phyloP scores from a whole-genome alignment of 169 alveolate species.

The Cryptosporidium meleagridis region DNA sequence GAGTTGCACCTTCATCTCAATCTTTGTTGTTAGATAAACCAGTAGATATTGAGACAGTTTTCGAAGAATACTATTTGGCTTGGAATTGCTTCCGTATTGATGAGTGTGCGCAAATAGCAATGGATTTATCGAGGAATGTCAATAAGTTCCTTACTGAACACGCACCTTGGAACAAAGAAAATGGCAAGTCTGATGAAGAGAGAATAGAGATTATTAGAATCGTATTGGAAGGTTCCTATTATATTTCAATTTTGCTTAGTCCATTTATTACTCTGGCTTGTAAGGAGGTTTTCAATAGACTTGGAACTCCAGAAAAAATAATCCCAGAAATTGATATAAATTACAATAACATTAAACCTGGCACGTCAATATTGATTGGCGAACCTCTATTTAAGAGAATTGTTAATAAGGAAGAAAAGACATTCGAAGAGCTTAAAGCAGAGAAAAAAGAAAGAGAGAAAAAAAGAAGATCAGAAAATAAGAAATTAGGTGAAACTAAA shows the following conservation, averaged over 20 bases:
- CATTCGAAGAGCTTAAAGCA: conserved; percentile 43
- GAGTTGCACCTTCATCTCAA: conserved; percentile 82
- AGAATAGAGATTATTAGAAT: conserved; percentile 82
- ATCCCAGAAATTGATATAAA: conserved; percentile 1
- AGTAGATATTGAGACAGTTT: conserved; percentile 80
- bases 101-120: conserved; percentile 81
- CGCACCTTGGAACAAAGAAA: conserved; percentile 88
- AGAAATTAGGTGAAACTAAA: background rate
- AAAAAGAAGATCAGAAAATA: background rate
- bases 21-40: conserved; percentile 80
- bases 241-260: conserved; percentile 86
- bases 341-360: conserved; percentile 16
- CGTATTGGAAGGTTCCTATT: conserved; percentile 90
- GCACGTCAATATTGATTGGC: conserved; percentile 26
- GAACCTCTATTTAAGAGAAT: conserved; percentile 62
- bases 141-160: conserved; percentile 88
- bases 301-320: conserved; percentile 78
- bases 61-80: conserved; percentile 75
- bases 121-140: conserved; percentile 83
- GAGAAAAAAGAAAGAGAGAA: conserved; percentile 36
- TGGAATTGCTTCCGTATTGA: conserved; percentile 78
- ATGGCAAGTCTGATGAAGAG: conserved; percentile 76
- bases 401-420: background rate
- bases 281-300: conserved; percentile 81
- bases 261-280: conserved; percentile 89